Conservation (phyloP, 2,329 filamentous ascomycete species). For the Colletotrichum sp. region DNA sequence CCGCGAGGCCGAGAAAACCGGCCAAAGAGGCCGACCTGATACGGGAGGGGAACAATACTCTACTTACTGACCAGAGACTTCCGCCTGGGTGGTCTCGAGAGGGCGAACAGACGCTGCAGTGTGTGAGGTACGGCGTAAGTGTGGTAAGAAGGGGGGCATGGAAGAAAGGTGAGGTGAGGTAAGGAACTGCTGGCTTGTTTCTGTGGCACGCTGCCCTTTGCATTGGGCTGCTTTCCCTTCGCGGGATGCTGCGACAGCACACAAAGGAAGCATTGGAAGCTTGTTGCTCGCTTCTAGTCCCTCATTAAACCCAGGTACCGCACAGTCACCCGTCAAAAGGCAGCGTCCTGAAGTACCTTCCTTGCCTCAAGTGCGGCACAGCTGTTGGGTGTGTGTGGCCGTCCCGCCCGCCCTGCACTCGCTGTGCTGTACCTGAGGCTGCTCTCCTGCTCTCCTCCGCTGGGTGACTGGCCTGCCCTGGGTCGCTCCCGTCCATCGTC, state of each 20-base stretch:
- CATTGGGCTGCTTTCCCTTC: constrained; percentile 7
- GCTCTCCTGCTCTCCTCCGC: neutral
- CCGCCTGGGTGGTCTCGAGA: neutral
- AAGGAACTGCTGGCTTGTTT: neutral
- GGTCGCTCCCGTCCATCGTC: neutral
- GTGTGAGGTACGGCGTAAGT: neutral
- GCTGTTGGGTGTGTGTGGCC: neutral
- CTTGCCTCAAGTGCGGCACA: neutral
- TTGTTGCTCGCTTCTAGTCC: neutral
- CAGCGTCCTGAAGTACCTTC: neutral
- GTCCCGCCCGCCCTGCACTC: neutral
- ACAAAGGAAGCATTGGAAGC: constrained; percentile 14
- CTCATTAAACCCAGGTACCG: neutral
- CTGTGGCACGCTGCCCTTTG: neutral
- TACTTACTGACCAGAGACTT: neutral
- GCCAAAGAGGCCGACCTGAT: neutral
- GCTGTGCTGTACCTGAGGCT: constrained; percentile 1
- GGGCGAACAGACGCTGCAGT: neutral
- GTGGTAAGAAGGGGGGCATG: neutral
- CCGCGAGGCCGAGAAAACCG: neutral
- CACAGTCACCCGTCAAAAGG: neutral
- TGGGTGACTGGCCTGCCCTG: neutral
- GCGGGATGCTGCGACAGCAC: constrained; percentile 2
- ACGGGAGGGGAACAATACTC: neutral
- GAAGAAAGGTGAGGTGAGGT: neutral